Evolutionary conservation across 257 asterid species (phyloP).

Genomic region (Perilla frutescens): DNA sequence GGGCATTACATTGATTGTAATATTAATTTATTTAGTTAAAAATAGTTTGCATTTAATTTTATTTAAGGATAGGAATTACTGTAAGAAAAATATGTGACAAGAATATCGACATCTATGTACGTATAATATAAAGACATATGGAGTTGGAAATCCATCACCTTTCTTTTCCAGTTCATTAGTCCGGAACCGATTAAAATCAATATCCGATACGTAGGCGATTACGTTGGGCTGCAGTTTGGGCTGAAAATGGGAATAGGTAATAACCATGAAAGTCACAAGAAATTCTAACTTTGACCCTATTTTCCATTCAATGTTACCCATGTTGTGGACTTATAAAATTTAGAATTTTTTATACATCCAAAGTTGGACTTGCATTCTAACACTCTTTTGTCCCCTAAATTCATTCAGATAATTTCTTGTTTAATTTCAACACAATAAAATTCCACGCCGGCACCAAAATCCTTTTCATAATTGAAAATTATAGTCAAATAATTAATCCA

Average conservation of each 20-base stretch:
- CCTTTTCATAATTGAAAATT: slow-evolving; percentile 19
- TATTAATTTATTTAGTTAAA: too few relatives aligned
- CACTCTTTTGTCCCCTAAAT: slow-evolving; percentile 1
- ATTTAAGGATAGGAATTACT: too few relatives aligned
- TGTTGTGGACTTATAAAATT: slow-evolving; percentile 15
- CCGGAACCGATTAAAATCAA: background rate
- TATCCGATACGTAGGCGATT: slow-evolving; percentile 27
- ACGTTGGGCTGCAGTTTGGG: slow-evolving; percentile 18
- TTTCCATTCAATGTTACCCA: background rate
- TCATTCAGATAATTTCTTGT: slow-evolving; percentile 6
- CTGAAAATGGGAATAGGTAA: slow-evolving; percentile 15
- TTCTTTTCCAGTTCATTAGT: too few relatives aligned
- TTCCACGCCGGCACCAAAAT: slow-evolving; percentile 32
- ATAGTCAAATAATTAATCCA: background rate
- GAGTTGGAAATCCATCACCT: too few relatives aligned
- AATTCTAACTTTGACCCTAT: slow-evolving; percentile 17
- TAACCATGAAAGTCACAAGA: slow-evolving; percentile 1
- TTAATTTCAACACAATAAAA: slow-evolving; percentile 28
- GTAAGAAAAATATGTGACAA: too few relatives aligned
- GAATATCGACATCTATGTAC: too few relatives aligned
- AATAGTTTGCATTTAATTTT: too few relatives aligned
- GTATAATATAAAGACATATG: too few relatives aligned
- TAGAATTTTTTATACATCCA: slow-evolving; percentile 28
- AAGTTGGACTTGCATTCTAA: slow-evolving; percentile 26
- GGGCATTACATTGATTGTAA: too few relatives aligned